Evolutionary conservation across 2,329 filamentous ascomycete genomes (phyloP).

Genomic region (Botryosphaeria dothidea): DNA sequence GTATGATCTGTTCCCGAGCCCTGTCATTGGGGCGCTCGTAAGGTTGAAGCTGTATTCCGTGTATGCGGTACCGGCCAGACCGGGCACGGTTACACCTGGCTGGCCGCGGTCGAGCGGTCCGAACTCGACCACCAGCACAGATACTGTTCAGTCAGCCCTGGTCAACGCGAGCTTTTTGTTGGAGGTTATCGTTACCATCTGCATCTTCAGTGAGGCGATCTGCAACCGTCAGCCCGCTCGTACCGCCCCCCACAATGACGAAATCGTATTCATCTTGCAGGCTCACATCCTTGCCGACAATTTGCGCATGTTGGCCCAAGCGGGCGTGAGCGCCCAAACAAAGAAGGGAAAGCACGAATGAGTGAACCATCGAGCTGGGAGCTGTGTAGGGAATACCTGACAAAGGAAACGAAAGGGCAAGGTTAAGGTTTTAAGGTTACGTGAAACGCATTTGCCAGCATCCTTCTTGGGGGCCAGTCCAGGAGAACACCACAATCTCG

Average conservation of each 20-base stretch:
- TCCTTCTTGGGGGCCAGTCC: background rate
- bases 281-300: background rate
- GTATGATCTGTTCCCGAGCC: conserved; percentile 43
- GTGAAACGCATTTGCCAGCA: background rate
- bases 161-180: background rate
- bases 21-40: conserved; percentile 31
- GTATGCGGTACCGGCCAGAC: background rate
- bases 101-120: conserved; percentile 27
- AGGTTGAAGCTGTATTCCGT: conserved; percentile 23
- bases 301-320: background rate
- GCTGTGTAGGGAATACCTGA: background rate
- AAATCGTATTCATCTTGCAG: conserved; percentile 9
- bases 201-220: conserved; percentile 16
- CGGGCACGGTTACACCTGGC: conserved; percentile 21
- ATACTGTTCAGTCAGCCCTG: background rate
- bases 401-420: background rate
- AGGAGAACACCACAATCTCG: background rate
- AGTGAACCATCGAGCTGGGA: background rate
- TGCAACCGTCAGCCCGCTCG: conserved; percentile 15
- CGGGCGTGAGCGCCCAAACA: background rate
- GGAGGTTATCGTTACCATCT: conserved; percentile 19
- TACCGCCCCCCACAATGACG: conserved; percentile 18
- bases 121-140: conserved; percentile 32
- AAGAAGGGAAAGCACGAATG: background rate
- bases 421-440: background rate